Evolutionary conservation across 2,329 filamentous ascomycete species (phyloP).

Genomic region (Macrophomina phaseolina): DNA sequence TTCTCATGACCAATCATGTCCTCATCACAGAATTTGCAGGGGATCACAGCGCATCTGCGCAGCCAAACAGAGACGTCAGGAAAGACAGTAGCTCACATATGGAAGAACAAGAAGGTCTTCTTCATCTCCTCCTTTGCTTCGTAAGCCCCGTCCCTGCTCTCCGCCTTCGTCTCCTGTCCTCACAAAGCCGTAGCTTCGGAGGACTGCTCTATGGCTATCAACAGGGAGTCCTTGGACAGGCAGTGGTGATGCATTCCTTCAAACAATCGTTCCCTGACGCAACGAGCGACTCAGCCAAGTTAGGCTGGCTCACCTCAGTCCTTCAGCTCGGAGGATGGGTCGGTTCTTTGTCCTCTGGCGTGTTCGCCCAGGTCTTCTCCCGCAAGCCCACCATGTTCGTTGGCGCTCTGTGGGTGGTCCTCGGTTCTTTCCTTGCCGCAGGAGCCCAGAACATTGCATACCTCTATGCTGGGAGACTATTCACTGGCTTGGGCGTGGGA

Average conservation of each 20-base stretch:
- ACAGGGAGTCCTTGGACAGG: conserved; percentile 61
- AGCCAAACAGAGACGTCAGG: conserved; percentile 23
- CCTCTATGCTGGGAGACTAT: conserved; percentile 57
- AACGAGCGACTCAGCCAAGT: conserved; percentile 53
- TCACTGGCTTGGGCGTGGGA: conserved; percentile 58
- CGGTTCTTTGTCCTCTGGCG: conserved; percentile 55
- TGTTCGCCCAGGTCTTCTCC: conserved; percentile 57
- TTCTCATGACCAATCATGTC: background rate
- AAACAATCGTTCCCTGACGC: conserved; percentile 57
- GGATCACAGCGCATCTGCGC: conserved; percentile 11
- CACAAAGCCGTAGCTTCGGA: conserved; percentile 47
- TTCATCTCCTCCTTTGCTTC: conserved; percentile 40
- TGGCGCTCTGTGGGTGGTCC: conserved; percentile 52
- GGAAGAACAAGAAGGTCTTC: conserved; percentile 39
- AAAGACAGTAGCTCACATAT: conserved; percentile 37
- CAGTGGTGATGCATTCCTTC: conserved; percentile 60
- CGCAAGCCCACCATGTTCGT: conserved; percentile 60
- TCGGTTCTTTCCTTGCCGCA: conserved; percentile 50
- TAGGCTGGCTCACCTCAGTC: conserved; percentile 60
- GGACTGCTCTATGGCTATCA: conserved; percentile 62
- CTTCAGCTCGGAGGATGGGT: conserved; percentile 58
- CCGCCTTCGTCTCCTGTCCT: background rate
- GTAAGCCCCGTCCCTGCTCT: conserved; percentile 29
- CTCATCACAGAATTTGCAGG: conserved; percentile 10
- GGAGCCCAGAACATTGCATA: conserved; percentile 45